Evolutionary conservation across 192 early-diverging fungal species (phyloP).

Genomic region (Ramicandelaber brevisporus): DNA sequence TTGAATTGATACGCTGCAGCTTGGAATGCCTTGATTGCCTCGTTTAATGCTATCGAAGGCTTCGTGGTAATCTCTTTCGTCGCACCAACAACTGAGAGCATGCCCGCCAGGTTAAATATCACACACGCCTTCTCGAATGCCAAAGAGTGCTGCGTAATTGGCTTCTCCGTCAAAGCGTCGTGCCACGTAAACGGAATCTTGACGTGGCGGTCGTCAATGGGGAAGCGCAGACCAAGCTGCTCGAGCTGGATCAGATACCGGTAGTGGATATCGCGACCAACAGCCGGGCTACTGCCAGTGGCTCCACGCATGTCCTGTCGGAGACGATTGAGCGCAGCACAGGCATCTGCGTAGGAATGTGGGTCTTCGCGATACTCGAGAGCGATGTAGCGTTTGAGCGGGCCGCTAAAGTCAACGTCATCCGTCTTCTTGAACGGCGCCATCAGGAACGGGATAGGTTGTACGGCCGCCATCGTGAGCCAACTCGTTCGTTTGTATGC

Average conservation of each 20-base stretch:
- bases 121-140: conserved; percentile 94
- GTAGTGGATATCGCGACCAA: conserved; percentile 79
- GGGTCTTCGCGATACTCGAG: conserved; percentile 79
- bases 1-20: conserved; percentile 78
- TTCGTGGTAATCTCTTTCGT: no score
- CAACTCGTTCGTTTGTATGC: no score
- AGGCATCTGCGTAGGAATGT: conserved; percentile 62
- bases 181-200: conserved; percentile 83
- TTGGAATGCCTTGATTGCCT: conserved; percentile 64
- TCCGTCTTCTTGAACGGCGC: conserved; percentile 70
- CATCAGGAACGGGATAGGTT: no score
- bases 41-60: no score
- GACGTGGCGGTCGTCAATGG: conserved; percentile 74
- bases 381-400: conserved; percentile 69
- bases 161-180: conserved; percentile 64
- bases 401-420: conserved; percentile 66
- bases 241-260: conserved; percentile 95
- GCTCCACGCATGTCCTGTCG: conserved; percentile 90
- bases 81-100: conserved; percentile 24
- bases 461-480: no score
- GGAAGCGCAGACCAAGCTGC: conserved; percentile 75
- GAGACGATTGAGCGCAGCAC: conserved; percentile 61
- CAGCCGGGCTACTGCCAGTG: conserved; percentile 73
- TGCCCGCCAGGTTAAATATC: conserved; percentile 83
- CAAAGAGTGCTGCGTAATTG: conserved; percentile 67